Evolutionary conservation across 2,329 filamentous ascomycete genomes (phyloP).

Genomic region (Cryphonectria parasitica): DNA sequence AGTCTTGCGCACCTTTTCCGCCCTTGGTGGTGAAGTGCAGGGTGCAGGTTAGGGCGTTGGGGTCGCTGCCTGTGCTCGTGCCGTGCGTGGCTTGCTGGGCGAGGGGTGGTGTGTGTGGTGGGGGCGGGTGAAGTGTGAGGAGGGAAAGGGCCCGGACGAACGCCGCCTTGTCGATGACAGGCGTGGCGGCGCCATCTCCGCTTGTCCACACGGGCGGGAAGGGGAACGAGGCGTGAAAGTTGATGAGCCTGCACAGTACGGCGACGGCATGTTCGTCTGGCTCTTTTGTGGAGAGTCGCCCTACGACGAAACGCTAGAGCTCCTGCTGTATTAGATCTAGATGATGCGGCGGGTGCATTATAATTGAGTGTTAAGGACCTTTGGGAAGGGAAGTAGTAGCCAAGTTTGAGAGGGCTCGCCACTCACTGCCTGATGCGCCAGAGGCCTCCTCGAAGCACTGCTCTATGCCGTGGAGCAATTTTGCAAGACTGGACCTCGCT

Average conservation of each 20-base stretch:
- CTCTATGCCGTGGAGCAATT: neutral
- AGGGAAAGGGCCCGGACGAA: neutral
- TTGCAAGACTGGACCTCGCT: neutral
- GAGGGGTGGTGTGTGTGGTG: neutral
- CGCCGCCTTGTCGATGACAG: neutral
- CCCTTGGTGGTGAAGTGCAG: neutral
- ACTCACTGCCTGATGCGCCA: neutral
- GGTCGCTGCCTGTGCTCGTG: neutral
- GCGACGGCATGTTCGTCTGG: neutral
- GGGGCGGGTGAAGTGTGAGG: neutral
- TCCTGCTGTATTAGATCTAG: neutral
- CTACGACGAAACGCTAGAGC: neutral
- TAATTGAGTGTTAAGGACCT: neutral
- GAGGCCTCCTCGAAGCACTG: neutral
- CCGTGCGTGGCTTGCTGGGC: neutral
- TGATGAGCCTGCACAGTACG: neutral
- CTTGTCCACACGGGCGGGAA: neutral
- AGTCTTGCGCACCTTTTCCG: neutral
- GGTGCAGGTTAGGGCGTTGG: neutral
- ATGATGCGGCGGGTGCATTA: neutral
- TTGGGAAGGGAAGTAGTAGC: neutral
- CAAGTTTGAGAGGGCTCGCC: neutral
- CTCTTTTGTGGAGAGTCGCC: neutral
- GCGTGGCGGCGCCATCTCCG: neutral
- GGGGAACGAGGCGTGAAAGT: neutral